Base-by-base conservation (phyloP, 352 stramenopile genomes). In the Phytophthora sp. region DNA sequence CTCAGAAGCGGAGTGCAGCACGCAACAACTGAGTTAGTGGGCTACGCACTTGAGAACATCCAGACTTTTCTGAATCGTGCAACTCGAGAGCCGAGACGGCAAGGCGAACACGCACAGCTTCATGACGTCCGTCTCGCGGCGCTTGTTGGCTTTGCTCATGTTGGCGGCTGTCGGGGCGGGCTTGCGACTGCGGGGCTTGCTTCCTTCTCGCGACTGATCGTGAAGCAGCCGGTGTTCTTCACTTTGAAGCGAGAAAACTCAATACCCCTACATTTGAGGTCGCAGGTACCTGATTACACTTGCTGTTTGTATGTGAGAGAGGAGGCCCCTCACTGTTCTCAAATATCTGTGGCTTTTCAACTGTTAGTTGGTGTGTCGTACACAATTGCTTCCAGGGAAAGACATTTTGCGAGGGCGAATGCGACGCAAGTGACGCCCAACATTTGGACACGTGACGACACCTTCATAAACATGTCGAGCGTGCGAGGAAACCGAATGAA, bases 111-210 rank as follows among this genome's bases (percentile, higher is more conserved):
- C 76, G 55, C 55, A 95, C 82, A 96, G 84, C 74, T 96, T 96
- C 88, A 96, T 96, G 71, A 96, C 86, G 68, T 96, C 88, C 39
- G 79, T 94, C 61, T 95, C 87, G 53, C 86, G 84, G 51, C 88
- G 87, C 65, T 92, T 94, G 69, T 89, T 95, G 65, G 71, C 77
- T 56, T 85, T 85, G 71, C 56, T 78, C 80, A 90, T 93, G 55
- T 21, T 72, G 11, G n/a, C 49, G 24, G 34, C 5, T 42, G 13
- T 11, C 37, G n/a, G 56, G 15, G 42, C 43, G 13, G 24, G 15
- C 28, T 66, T n/a, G 41, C 48, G 46, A 50, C 39, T 71, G 50
- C 41, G 57, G 51, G 32, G 41, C 15, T 39, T 72, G 56, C 37
- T 56, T 55, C 12, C 55, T 58, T 51, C 48, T 37, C 42, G 28